Evolutionary conservation across 768 basidiomycete genomes (phyloP).

Genomic region (Lentinus brumalis): DNA sequence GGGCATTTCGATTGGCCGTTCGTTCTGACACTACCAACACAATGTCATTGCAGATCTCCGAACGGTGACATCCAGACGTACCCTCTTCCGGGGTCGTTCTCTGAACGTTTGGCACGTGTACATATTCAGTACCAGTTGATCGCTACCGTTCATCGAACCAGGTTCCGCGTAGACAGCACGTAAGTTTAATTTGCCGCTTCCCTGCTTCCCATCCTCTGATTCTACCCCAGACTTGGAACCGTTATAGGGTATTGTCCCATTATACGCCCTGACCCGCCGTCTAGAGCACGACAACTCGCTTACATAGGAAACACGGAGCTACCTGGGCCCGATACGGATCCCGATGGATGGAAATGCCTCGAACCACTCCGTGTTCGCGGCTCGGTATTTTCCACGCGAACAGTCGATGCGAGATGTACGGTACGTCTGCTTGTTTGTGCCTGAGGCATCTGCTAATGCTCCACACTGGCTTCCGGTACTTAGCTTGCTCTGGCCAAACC

Average conservation of each 20-base stretch:
- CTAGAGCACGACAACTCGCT: slow-evolving; percentile 26
- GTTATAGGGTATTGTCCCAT: slow-evolving; percentile 24
- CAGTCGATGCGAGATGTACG: slow-evolving; percentile 20
- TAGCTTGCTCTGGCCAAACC: slow-evolving; percentile 23
- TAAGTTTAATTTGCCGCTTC: not conserved
- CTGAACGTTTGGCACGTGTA: slow-evolving; percentile 20
- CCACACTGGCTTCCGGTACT: not conserved
- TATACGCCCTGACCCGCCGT: slow-evolving; percentile 23
- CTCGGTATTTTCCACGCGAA: slow-evolving; percentile 23
- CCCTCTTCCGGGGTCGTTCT: slow-evolving; percentile 26
- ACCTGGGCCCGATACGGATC: slow-evolving; percentile 29
- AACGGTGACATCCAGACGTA: slow-evolving; percentile 2
- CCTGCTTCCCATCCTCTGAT: not conserved
- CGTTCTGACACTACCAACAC: slow-evolving; percentile 19
- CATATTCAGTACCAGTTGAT: slow-evolving; percentile 26
- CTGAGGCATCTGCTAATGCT: not conserved
- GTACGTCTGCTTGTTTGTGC: slow-evolving; percentile 16
- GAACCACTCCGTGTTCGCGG: slow-evolving; percentile 21
- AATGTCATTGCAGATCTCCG: slow-evolving; percentile 7
- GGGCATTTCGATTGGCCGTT: slow-evolving; percentile 25
- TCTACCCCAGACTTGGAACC: slow-evolving; percentile 18
- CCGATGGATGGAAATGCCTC: slow-evolving; percentile 29
- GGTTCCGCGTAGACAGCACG: slow-evolving; percentile 23
- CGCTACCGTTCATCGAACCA: slow-evolving; percentile 21
- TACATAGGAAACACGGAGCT: slow-evolving; percentile 26